Evolutionary conservation across 2,329 filamentous ascomycete genomes (phyloP).

Genomic region (Xylaria sp.): DNA sequence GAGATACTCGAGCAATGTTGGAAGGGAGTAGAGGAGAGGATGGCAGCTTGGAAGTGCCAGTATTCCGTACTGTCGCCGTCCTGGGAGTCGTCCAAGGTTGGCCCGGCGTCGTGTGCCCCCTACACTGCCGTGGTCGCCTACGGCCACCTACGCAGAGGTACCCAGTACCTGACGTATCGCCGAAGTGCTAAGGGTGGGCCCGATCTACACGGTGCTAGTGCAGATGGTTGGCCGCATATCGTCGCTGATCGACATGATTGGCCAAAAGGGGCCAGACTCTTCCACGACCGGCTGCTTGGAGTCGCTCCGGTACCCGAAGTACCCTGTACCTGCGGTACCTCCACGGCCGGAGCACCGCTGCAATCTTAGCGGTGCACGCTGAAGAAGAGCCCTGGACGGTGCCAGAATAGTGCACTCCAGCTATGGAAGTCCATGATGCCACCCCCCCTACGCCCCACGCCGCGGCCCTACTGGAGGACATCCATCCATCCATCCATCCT

Average conservation of each 20-base stretch:
- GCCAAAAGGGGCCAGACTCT: not conserved
- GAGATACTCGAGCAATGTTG: not conserved
- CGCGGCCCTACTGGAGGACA: slow-evolving; percentile 17
- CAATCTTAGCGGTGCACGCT: not conserved
- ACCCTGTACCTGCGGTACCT: slow-evolving; percentile 26
- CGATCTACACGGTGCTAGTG: not conserved
- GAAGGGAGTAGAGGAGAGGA: not conserved
- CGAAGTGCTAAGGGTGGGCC: not conserved
- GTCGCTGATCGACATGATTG: not conserved
- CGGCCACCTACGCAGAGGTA: too few relatives aligned
- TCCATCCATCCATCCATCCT: too few relatives aligned
- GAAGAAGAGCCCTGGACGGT: slow-evolving; percentile 15
- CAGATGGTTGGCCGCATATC: not conserved
- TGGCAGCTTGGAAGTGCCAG: too few relatives aligned
- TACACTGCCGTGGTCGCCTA: too few relatives aligned
- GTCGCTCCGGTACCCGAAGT: slow-evolving; percentile 24
- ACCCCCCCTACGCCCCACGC: slow-evolving; percentile 25
- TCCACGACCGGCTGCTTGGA: slow-evolving; percentile 2
- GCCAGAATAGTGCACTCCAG: slow-evolving; percentile 23
- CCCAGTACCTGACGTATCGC: not conserved
- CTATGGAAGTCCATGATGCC: not conserved
- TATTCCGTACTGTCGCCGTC: too few relatives aligned
- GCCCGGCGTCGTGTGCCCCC: too few relatives aligned
- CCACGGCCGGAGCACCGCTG: too few relatives aligned
- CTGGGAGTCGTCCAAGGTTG: too few relatives aligned